phyloP scores from a whole-genome alignment of 225 moss, liverwort and hornwort species.

The Bryum argenteum region DNA sequence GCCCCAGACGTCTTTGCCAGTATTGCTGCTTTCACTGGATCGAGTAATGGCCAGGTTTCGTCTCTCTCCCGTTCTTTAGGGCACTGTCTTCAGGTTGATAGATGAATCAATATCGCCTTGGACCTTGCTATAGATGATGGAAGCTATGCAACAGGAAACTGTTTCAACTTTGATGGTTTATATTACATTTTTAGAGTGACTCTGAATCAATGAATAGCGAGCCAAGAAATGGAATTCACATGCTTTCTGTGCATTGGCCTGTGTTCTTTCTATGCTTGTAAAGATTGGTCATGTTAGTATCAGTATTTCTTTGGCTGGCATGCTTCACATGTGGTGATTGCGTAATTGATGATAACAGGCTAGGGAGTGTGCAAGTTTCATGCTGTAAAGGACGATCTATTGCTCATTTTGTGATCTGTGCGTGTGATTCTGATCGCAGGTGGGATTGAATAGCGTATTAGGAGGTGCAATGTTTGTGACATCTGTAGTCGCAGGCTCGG shows the following conservation, averaged over 20 bases:
- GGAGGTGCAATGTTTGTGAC: conserved; percentile 93
- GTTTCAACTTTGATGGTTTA: too few relatives aligned
- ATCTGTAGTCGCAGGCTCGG: conserved; percentile 88
- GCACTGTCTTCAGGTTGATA: not conserved
- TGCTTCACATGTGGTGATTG: not conserved
- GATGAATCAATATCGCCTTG: not conserved
- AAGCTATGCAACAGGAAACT: too few relatives aligned
- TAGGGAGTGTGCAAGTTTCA: not conserved
- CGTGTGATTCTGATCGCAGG: conserved; percentile 36
- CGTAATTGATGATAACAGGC: not conserved
- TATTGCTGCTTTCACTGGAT: conserved; percentile 93
- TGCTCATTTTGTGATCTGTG: too few relatives aligned
- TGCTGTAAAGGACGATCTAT: not conserved
- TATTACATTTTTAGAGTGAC: not conserved
- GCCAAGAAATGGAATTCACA: not conserved
- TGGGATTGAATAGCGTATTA: conserved; percentile 87
- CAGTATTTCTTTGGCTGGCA: not conserved
- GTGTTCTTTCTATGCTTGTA: not conserved
- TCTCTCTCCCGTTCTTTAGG: not conserved
- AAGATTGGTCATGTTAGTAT: not conserved
- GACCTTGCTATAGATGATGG: too few relatives aligned
- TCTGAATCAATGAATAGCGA: not conserved
- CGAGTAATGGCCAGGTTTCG: conserved; percentile 77
- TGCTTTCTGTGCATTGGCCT: not conserved
- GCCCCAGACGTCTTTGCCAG: conserved; percentile 99